Evolutionary conservation across 495 filamentous ascomycete species (phyloP).

Genomic region (Neurospora sp.): DNA sequence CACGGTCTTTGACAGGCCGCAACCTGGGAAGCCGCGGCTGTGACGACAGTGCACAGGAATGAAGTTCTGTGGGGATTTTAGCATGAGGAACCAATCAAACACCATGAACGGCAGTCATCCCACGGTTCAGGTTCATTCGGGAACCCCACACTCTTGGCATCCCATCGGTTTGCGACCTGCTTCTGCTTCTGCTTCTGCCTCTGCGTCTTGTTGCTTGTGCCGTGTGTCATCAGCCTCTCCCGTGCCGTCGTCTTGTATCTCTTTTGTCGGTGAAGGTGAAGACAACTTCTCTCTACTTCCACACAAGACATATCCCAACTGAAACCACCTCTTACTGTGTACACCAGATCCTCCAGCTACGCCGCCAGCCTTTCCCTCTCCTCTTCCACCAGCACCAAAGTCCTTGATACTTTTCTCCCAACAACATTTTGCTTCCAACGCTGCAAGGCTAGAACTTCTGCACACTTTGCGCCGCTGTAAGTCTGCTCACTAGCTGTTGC

Average conservation of each 20-base stretch:
- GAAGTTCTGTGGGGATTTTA: neutral
- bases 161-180: neutral
- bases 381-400: neutral
- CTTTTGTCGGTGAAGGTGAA: neutral
- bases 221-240: neutral
- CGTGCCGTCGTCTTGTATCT: neutral
- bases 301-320: neutral
- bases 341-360: neutral
- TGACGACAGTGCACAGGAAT: neutral
- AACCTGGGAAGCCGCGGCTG: neutral
- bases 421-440: neutral
- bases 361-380: neutral
- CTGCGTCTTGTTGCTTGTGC: neutral
- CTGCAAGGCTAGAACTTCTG: neutral
- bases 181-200: neutral
- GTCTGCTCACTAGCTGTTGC: neutral
- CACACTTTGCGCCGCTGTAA: neutral
- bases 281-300: neutral
- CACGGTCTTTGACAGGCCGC: neutral
- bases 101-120: neutral
- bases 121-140: neutral
- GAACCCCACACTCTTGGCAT: neutral
- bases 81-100: neutral
- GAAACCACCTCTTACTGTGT: neutral
- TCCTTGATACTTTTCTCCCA: neutral